Conservation (phyloP, 345 rosid genomes). For the Salix suchowensis region DNA sequence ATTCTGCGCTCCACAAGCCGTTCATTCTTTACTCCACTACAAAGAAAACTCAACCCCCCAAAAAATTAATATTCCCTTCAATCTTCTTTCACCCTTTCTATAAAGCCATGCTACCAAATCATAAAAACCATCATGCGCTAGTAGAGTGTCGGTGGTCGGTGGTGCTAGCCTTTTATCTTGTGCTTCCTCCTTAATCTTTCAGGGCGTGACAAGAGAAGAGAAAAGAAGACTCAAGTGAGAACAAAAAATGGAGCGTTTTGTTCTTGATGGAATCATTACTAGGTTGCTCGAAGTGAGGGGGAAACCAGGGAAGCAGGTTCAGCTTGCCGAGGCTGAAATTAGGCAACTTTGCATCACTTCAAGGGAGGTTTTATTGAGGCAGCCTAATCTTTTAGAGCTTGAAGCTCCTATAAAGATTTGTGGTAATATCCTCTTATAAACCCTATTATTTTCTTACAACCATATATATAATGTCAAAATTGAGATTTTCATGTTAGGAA, state of each 20-base stretch:
- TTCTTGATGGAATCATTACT: conserved; percentile 20
- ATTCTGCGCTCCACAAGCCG: background rate
- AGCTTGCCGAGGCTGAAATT: conserved; percentile 28
- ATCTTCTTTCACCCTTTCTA: background rate
- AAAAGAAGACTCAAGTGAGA: background rate
- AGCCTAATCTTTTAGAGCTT: conserved; percentile 30
- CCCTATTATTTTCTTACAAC: background rate
- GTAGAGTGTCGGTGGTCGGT: background rate
- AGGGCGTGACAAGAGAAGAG: background rate
- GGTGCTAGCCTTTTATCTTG: background rate
- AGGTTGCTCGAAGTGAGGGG: conserved; percentile 25
- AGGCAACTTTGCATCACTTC: conserved; percentile 23
- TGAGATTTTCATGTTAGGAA: background rate
- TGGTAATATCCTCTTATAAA: conserved; percentile 6
- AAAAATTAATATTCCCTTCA: background rate
- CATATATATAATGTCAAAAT: background rate
- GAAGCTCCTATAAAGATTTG: conserved; percentile 32
- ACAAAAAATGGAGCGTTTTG: conserved; percentile 9
- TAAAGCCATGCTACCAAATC: background rate
- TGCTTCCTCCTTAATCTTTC: conserved; percentile 3
- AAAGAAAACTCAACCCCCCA: background rate
- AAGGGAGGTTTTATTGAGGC: conserved; percentile 20
- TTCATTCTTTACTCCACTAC: conserved; percentile 18
- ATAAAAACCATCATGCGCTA: background rate
- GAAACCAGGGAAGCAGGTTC: conserved; percentile 30